Conservation (phyloP, 2,329 filamentous ascomycete species). For the Drechslera avenae region DNA sequence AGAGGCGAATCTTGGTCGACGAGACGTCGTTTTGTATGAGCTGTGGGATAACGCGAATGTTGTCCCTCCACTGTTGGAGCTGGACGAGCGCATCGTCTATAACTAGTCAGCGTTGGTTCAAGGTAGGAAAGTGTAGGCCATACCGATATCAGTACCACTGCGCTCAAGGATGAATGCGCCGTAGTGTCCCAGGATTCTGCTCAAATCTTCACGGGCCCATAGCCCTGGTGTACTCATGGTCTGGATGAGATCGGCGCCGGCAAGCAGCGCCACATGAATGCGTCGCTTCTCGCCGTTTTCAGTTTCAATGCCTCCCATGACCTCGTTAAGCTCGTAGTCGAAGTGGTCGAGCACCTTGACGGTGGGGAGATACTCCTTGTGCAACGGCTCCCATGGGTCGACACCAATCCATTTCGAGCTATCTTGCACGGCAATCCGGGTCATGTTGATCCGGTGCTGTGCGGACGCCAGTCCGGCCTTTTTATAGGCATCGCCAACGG, state of each 20-base stretch:
- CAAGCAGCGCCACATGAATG: conserved; percentile 79
- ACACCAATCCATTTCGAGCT: conserved; percentile 54
- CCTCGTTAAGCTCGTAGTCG: conserved; percentile 83
- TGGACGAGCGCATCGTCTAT: conserved; percentile 79
- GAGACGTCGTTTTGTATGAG: conserved; percentile 86
- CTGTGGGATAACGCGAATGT: conserved; percentile 86
- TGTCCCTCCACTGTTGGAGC: conserved; percentile 80
- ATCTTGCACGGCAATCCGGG: conserved; percentile 76
- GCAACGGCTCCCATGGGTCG: conserved; percentile 71
- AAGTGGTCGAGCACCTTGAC: conserved; percentile 91
- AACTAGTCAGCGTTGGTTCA: conserved; percentile 14
- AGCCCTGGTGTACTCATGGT: conserved; percentile 63
- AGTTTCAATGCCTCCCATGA: conserved; percentile 73
- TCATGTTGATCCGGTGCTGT: conserved; percentile 81
- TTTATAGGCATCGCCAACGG: conserved; percentile 77
- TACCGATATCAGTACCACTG: conserved; percentile 76
- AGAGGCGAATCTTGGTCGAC: conserved; percentile 80
- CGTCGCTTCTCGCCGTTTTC: conserved; percentile 69
- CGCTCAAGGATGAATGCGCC: conserved; percentile 88
- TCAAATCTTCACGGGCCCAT: conserved; percentile 83
- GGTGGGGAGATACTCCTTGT: conserved; percentile 84
- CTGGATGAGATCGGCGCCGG: conserved; percentile 64
- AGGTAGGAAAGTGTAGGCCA: not conserved
- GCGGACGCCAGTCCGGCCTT: conserved; percentile 78
- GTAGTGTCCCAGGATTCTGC: conserved; percentile 84